Base-by-base conservation (phyloP, 2,329 filamentous ascomycete species). In the Septoria petroselini region DNA sequence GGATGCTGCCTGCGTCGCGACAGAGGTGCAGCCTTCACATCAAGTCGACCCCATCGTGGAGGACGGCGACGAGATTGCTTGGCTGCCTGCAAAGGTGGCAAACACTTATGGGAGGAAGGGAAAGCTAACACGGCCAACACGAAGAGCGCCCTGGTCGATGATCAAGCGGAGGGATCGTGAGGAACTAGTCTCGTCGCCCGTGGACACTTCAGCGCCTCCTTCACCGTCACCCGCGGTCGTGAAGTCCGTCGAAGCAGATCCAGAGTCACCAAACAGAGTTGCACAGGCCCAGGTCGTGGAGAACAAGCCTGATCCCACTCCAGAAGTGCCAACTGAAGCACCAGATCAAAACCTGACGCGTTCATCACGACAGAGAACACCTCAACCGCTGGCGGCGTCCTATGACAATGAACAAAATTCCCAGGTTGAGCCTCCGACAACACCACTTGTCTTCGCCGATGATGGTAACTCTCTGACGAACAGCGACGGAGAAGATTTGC, bases 51-150 rank as follows among this genome's bases (percentile, higher is more conserved):
- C 43, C 35, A 30, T 21, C 2, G 42, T 44, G 11, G 51, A 40
- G 17, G 44, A 51, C 27, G 50, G 50, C 21, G 43, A 57, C 3
- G 54, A 55, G 17, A 43, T 49, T 12, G 50, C 48, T 21, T 63
- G 60, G 60, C 44, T 58, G 25, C 50, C 50, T 23, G 47, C 59
- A 14, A 57, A 54, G 48, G 51, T 51, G 52, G 54, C 57, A 27
- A 55, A 48, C 19, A 57, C 53, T 9, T 62, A 61, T 41, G 56
- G 56, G 15, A 49, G 50, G 23, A 57, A 57, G 44, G 52, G 40
- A 34, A 55, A 48, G 48, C 38, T 39, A 15, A 46, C 30, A 37
- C 38, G 35, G 11, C 33, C 33, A 29, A 40, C 43, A 29, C 23
- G 34, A 25, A 37, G 19, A 12, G 11, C 21, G 21, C 35, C 15